These are phyloP conservation scores for Podila epigama DNA, from an alignment of 192 early-diverging fungal species.

Conservation along the genomic window DNA sequence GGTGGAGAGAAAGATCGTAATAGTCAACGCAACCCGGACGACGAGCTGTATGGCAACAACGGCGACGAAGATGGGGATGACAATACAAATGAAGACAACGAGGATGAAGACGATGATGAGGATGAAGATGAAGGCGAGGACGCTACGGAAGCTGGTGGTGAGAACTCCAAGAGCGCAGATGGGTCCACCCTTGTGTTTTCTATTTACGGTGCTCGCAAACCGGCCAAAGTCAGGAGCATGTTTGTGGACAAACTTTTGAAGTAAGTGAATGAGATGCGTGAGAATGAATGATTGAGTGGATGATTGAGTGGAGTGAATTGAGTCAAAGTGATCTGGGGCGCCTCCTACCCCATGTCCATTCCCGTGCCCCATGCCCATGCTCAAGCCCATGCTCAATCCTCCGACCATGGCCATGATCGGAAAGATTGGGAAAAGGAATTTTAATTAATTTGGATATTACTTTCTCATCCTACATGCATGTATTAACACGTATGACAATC, in stretches of 20 bases:
- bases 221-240: constrained; percentile 46
- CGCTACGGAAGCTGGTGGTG: not conserved
- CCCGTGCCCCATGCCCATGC: no score
- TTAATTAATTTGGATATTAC: no score
- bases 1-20: no score
- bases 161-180: constrained; percentile 6
- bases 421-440: no score
- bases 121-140: constrained; percentile 26
- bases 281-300: not conserved
- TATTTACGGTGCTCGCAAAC: constrained; percentile 39
- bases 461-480: no score
- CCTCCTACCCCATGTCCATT: no score
- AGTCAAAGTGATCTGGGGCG: not conserved
- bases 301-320: not conserved
- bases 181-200: constrained; percentile 29
- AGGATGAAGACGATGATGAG: constrained; percentile 35
- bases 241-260: constrained; percentile 47
- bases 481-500: no score
- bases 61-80: not conserved
- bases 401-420: no score
- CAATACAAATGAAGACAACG: constrained; percentile 17
- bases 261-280: constrained; percentile 10
- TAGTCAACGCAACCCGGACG: no score
- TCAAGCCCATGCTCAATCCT: no score
- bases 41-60: not conserved